Evolutionary conservation across 1,284 basidiomycete species (phyloP).

Genomic region (Boletellus deceptivus): DNA sequence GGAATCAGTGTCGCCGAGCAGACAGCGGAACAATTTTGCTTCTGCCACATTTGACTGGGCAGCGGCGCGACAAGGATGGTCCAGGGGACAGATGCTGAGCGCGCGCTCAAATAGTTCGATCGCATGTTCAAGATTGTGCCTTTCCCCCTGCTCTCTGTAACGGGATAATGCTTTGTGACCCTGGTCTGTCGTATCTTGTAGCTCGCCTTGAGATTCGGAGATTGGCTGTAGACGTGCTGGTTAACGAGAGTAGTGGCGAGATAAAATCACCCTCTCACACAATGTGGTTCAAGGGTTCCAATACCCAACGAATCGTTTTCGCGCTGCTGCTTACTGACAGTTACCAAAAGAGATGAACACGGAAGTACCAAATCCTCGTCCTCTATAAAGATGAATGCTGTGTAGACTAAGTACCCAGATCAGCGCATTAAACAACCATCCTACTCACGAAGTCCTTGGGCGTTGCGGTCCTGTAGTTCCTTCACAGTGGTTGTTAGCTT

Average conservation of each 20-base stretch:
- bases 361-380: neutral
- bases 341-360: slow-evolving; percentile 5
- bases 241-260: neutral
- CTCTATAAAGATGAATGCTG: neutral
- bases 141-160: neutral
- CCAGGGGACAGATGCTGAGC: slow-evolving; percentile 11
- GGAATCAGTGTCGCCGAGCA: neutral
- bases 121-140: slow-evolving; percentile 8
- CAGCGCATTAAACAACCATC: neutral
- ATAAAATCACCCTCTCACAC: neutral
- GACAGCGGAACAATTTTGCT: slow-evolving; percentile 4
- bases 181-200: slow-evolving; percentile 6
- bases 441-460: neutral
- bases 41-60: slow-evolving; percentile 15
- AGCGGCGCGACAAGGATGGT: slow-evolving; percentile 11
- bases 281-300: neutral
- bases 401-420: neutral
- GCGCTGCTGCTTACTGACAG: neutral
- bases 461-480: slow-evolving; percentile 2
- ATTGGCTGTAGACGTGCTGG: neutral
- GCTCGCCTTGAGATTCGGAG: neutral
- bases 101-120: slow-evolving; percentile 7
- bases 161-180: slow-evolving; percentile 1
- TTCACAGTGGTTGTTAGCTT: neutral
- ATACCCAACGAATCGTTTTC: neutral